Evolutionary conservation across 345 rosid genomes (phyloP), one percentile per base, ranked within the genome.

Genomic region (Syzygium aromaticum): DNA sequence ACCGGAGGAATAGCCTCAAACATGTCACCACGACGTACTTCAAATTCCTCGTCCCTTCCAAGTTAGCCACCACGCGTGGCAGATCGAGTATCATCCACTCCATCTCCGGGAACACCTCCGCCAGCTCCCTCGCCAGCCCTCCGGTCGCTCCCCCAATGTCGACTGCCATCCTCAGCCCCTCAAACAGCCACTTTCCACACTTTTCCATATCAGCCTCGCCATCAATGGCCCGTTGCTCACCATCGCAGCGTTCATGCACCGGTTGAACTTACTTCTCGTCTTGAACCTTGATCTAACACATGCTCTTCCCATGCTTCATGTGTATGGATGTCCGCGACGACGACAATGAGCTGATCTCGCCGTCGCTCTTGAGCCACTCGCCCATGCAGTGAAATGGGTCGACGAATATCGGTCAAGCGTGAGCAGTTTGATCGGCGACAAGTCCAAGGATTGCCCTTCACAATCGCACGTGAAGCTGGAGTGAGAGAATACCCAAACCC

Each of bases 141-240:
- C 95, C 92, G 0, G 86, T 91, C 54, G 93, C 93, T 52, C 93
- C 93, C 3, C 93, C 95, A 4, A 91, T 93, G 54, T 91, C 93
- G 28, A 90, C 91, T 56, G 91, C 8, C 15, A 91, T 86, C 9
- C 51, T 87, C 86, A 91, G 54, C 25, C 93, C 93, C 30, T 90
- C 84, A 17, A 93, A 90, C 21, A 90, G 87, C 2, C 27, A 78
- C 78, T 84, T 17, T 17, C 49, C 25, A 21, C 88, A 84, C 27
- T 91, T 89, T 23, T 73, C 56, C 28, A 88, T 49, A 92, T 46
- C 84, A 88, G 22, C 15, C 12, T 80, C 0, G 85, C 73, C 57
- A 88, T 85, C 27, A 91, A 56, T 15, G 85, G 87, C 19, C 91
- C 59, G 54, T 93, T 91, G 52, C 90, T 54, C 7, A 90, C 91